Conservation (phyloP, 306 rosid genomes). For the Begonia fuchsioides region DNA sequence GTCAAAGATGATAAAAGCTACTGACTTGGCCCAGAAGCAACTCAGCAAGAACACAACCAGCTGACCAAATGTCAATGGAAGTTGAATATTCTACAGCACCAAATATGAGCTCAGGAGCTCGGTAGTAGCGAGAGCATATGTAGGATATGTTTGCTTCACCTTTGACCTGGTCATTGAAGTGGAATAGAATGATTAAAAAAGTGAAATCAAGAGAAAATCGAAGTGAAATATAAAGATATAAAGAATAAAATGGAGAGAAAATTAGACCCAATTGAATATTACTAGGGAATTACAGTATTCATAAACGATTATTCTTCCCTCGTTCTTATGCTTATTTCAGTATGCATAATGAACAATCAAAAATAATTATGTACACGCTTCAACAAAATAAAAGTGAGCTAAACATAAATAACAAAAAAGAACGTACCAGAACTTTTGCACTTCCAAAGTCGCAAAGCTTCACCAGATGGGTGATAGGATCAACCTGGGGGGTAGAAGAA, state of each 20-base stretch:
- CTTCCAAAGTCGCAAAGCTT: slow-evolving; percentile 96
- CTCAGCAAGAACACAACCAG: slow-evolving; percentile 99
- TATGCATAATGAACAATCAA: too few relatives aligned
- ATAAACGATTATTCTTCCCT: too few relatives aligned
- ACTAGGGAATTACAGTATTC: too few relatives aligned
- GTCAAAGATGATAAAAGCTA: slow-evolving; percentile 2
- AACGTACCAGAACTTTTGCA: slow-evolving; percentile 76
- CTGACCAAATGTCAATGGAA: slow-evolving; percentile 91
- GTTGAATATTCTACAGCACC: slow-evolving; percentile 95
- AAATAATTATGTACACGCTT: not conserved
- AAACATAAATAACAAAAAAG: slow-evolving; percentile 9
- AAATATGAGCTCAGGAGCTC: slow-evolving; percentile 94
- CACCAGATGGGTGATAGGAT: slow-evolving; percentile 86
- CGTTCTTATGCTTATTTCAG: too few relatives aligned
- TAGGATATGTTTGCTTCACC: slow-evolving; percentile 86
- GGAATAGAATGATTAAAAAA: too few relatives aligned
- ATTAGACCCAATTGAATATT: too few relatives aligned
- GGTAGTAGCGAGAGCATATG: slow-evolving; percentile 93
- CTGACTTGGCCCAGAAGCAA: slow-evolving; percentile 88
- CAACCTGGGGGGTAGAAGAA: slow-evolving; percentile 33
- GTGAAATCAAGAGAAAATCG: too few relatives aligned
- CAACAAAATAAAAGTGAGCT: not conserved
- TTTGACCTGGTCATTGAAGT: slow-evolving; percentile 31
- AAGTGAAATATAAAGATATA: too few relatives aligned
- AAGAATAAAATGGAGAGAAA: too few relatives aligned